Evolutionary conservation across 1,284 basidiomycete genomes (phyloP).

Genomic region (Veloporphyrellus conicus): DNA sequence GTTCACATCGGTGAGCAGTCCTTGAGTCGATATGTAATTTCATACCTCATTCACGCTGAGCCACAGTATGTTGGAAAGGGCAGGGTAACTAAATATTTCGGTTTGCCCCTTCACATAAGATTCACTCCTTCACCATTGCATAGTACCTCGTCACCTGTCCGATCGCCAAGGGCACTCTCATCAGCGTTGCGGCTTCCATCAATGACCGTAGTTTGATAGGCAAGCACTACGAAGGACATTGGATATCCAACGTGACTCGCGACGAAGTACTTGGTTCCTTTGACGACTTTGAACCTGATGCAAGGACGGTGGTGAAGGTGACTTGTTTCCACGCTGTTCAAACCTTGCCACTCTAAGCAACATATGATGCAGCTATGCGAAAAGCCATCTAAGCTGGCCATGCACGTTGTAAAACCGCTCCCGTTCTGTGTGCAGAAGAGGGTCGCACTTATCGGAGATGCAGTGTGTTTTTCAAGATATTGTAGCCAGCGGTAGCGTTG

Average conservation of each 20-base stretch:
- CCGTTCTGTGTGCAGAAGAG: conserved; percentile 30
- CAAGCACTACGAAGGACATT: conserved; percentile 34
- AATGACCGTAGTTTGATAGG: conserved; percentile 35
- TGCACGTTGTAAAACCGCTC: conserved; percentile 33
- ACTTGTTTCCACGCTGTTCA: neutral
- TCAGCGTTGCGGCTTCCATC: conserved; percentile 43
- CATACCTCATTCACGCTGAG: neutral
- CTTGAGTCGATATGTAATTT: neutral
- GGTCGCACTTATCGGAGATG: conserved; percentile 37
- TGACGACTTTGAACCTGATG: conserved; percentile 42
- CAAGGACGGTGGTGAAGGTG: conserved; percentile 40
- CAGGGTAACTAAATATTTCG: conserved; percentile 3
- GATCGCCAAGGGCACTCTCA: conserved; percentile 37
- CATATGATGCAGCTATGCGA: conserved; percentile 15
- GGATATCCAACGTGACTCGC: conserved; percentile 31
- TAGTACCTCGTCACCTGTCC: conserved; percentile 45
- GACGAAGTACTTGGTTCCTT: conserved; percentile 33
- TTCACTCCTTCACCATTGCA: neutral
- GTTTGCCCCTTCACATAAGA: neutral
- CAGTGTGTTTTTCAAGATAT: conserved; percentile 28
- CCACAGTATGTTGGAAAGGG: conserved; percentile 15
- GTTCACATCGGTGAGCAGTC: conserved; percentile 11
- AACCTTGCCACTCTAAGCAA: neutral
- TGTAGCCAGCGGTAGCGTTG: too few relatives aligned
- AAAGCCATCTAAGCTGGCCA: conserved; percentile 27